A percentile compares a stretch with the other conserved stretches of the same genome.
These are phyloP conservation scores for Verticillium klebahnii DNA, from an alignment of 2,329 filamentous ascomycete genomes.

Conservation along the genomic window DNA sequence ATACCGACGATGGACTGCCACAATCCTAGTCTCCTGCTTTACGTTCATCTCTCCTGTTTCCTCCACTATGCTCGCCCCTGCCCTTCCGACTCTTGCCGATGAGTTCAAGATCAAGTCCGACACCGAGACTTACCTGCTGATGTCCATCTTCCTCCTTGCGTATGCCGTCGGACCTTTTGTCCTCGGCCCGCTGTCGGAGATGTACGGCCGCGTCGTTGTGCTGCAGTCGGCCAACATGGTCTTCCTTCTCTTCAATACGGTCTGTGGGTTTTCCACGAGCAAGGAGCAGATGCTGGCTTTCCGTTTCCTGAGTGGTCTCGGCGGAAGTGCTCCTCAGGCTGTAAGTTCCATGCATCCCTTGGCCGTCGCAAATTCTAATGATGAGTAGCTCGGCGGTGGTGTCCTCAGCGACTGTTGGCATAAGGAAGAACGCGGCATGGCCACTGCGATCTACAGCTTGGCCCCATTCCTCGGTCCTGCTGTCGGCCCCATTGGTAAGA, in stretches of 20 bases:
- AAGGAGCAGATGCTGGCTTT: conserved; percentile 42
- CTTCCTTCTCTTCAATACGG: conserved; percentile 51
- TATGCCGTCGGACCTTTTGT: conserved; percentile 49
- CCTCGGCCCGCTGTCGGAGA: conserved; percentile 47
- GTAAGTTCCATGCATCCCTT: conserved; percentile 14
- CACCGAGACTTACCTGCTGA: conserved; percentile 43
- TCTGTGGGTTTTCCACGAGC: conserved; percentile 43
- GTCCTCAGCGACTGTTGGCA: conserved; percentile 44
- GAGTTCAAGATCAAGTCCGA: conserved; percentile 38
- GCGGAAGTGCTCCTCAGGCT: conserved; percentile 40
- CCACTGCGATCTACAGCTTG: conserved; percentile 27
- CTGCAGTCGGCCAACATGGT: conserved; percentile 41
- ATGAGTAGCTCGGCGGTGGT: conserved; percentile 33
- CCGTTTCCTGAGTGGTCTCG: conserved; percentile 43
- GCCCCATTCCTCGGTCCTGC: conserved; percentile 39
- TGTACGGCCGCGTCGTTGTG: conserved; percentile 41
- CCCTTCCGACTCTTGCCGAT: conserved; percentile 33
- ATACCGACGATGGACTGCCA: conserved; percentile 27
- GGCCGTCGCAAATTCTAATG: neutral
- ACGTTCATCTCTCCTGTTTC: conserved; percentile 54
- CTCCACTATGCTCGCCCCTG: conserved; percentile 46
- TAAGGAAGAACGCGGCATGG: conserved; percentile 31
- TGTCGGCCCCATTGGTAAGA: conserved; percentile 32
- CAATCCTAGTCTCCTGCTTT: conserved; percentile 29
- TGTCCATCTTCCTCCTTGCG: conserved; percentile 57